Base-by-base conservation (phyloP, 768 basidiomycete genomes). In the Rhodocollybia butyracea region DNA sequence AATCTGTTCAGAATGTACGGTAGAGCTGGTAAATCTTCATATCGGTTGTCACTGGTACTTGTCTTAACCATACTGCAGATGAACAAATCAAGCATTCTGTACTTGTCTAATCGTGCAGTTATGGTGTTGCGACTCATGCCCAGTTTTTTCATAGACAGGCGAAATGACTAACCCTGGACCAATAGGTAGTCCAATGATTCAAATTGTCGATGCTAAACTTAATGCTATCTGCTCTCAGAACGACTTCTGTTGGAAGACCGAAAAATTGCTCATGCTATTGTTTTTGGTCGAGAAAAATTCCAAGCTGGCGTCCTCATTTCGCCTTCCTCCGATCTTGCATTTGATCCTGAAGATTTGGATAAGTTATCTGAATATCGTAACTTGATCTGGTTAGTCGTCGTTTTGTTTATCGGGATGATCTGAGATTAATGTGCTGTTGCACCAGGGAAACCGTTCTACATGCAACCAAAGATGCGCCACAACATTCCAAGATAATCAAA, bases 401-500 rank as follows among this genome's bases (percentile, higher is more conserved):
- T 3, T 24, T 47, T 34, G 21, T 15, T n/a, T 15, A 12, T 30
- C 13, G 34, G n/a, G n/a, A 21, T 30, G n/a, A n/a, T 36, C 34
- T 17, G 8, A 36, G 17, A 8, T 36, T 36, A 36, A 36, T 36
- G 34, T 17, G 7, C 7, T 36, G 34, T 17, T 17, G 34, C 34
- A 36, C 34, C 34, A 79, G 77, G 74, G 68, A 73, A 2, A 72
- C 69, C 2, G 67, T 79, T 2, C 69, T 77, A 51, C 57, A 68
- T 41, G 63, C 72, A 50, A 81, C 79, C 54, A 58, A 58, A 19
- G 69, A 63, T 46, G 76, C 77, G 0, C 79, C 79, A 6, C 63
- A 69, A 31, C 77, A 79, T 58, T 78, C 76, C 1, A 62, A 76
- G 21, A 60, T 80, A 3, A 77, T 78, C 66, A 78, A 77, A 57